phyloP scores from a whole-genome alignment of 768 basidiomycete genomes.

The Tubosaeta brunneosetosa region DNA sequence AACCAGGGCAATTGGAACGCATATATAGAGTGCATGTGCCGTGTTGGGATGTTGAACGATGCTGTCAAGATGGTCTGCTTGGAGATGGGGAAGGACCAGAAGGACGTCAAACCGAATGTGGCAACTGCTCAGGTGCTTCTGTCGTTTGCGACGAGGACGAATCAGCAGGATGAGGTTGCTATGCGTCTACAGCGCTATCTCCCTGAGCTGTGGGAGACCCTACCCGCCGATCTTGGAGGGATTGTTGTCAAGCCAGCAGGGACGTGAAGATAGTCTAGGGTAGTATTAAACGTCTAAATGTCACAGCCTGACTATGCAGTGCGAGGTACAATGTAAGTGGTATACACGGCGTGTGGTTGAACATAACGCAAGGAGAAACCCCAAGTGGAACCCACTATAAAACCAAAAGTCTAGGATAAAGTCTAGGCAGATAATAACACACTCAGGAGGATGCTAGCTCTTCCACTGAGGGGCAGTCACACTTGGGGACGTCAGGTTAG shows the following conservation, averaged over 20 bases:
- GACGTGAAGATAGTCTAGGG: slow-evolving; percentile 1
- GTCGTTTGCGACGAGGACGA: slow-evolving; percentile 45
- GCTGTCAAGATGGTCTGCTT: slow-evolving; percentile 60
- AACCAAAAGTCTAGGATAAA: slow-evolving; percentile 22
- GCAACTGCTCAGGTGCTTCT: slow-evolving; percentile 51
- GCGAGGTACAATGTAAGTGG: slow-evolving; percentile 23
- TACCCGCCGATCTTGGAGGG: slow-evolving; percentile 21
- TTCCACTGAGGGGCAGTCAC: slow-evolving; percentile 83
- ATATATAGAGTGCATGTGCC: slow-evolving; percentile 83
- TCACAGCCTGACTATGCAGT: slow-evolving; percentile 9
- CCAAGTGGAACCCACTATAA: slow-evolving; percentile 42
- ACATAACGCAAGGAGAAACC: slow-evolving; percentile 49
- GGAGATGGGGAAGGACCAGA: slow-evolving; percentile 52
- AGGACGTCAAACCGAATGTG: slow-evolving; percentile 43
- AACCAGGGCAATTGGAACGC: slow-evolving; percentile 74
- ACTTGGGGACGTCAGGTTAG: slow-evolving; percentile 40
- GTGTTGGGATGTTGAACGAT: slow-evolving; percentile 59
- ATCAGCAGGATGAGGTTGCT: slow-evolving; percentile 43
- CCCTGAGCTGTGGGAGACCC: slow-evolving; percentile 33
- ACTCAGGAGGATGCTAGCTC: slow-evolving; percentile 49
- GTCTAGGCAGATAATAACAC: slow-evolving; percentile 18
- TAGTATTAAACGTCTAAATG: slow-evolving; percentile 13
- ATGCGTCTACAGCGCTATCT: slow-evolving; percentile 40
- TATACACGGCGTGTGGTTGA: slow-evolving; percentile 60
- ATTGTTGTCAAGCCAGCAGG: slow-evolving; percentile 18